A percentile compares a stretch with the other conserved stretches of the same genome.
These are phyloP conservation scores for Sclerotinia nivalis DNA, from an alignment of 2,329 filamentous ascomycete genomes.

Conservation along the genomic window DNA sequence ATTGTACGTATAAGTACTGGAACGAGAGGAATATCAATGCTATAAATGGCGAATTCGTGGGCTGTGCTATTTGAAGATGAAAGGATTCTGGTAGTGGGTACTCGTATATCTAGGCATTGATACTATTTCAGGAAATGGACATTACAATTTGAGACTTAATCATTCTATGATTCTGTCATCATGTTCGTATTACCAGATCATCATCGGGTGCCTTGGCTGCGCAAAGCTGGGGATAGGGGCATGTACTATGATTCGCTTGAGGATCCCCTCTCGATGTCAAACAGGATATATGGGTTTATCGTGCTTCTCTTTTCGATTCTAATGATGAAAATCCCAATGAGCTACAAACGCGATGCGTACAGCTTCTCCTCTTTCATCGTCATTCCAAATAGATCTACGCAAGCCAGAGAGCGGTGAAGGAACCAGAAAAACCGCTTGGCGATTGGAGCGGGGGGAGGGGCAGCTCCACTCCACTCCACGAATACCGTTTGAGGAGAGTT, in stretches of 20 bases:
- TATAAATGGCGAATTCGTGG: background rate
- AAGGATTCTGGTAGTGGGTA: background rate
- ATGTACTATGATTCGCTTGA: conserved; percentile 9
- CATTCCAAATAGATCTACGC: conserved; percentile 11
- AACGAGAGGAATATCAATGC: background rate
- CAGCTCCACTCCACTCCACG: conserved; percentile 13
- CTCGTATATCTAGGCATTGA: background rate
- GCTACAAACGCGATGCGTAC: background rate
- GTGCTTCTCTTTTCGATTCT: background rate
- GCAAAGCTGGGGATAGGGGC: background rate
- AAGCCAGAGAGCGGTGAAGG: conserved; percentile 16
- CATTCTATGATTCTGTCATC: background rate
- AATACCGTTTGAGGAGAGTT: background rate
- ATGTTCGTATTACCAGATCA: background rate
- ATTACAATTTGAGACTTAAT: background rate
- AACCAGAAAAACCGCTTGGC: conserved; percentile 2
- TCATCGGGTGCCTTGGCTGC: background rate
- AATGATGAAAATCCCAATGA: background rate
- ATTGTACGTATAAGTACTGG: background rate
- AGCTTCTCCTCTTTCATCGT: background rate
- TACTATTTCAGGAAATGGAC: conserved; percentile 1
- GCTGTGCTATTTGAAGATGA: background rate
- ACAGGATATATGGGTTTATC: background rate
- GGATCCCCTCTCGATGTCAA: background rate
- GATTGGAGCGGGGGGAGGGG: conserved; percentile 14